These are phyloP conservation scores for Chamaecyparis obtusa DNA, from an alignment of 75 land plant species.

Conservation along the genomic window DNA sequence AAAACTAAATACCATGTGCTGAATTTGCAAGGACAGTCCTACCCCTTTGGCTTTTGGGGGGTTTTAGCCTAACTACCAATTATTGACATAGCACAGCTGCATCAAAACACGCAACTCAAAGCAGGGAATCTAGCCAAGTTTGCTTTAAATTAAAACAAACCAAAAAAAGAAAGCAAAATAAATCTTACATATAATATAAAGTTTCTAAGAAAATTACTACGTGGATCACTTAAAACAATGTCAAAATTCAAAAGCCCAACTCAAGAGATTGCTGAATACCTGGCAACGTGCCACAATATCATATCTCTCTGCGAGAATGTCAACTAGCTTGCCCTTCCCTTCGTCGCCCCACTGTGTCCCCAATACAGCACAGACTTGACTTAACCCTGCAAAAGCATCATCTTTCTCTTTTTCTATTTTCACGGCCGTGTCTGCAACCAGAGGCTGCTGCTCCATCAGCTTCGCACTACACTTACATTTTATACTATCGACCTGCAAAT, in stretches of 20 bases:
- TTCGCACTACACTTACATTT: background rate
- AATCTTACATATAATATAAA: too few species aligned
- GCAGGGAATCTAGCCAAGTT: too few species aligned
- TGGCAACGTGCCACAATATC: conserved; percentile 76
- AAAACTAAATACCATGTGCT: too few species aligned
- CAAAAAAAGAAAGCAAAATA: too few species aligned
- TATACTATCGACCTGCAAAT: conserved; percentile 4
- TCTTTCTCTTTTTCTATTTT: background rate
- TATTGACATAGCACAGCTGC: too few species aligned
- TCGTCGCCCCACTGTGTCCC: conserved; percentile 82
- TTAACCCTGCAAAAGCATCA: conserved; percentile 22
- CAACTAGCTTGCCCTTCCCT: conserved; percentile 77
- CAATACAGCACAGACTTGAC: conserved; percentile 65
- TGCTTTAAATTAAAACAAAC: too few species aligned
- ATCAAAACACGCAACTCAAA: too few species aligned
- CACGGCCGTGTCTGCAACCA: conserved; percentile 1
- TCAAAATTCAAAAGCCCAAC: background rate
- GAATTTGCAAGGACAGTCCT: too few species aligned
- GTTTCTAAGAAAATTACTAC: too few species aligned
- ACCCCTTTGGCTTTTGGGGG: too few species aligned
- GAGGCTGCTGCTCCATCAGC: conserved; percentile 6
- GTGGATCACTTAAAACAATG: too few species aligned
- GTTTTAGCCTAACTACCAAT: too few species aligned
- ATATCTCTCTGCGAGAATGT: conserved; percentile 59
- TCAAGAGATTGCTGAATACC: conserved; percentile 18